These are phyloP conservation scores for Cicer chorassanicum DNA, from an alignment of 306 rosid species.

Conservation along the genomic window DNA sequence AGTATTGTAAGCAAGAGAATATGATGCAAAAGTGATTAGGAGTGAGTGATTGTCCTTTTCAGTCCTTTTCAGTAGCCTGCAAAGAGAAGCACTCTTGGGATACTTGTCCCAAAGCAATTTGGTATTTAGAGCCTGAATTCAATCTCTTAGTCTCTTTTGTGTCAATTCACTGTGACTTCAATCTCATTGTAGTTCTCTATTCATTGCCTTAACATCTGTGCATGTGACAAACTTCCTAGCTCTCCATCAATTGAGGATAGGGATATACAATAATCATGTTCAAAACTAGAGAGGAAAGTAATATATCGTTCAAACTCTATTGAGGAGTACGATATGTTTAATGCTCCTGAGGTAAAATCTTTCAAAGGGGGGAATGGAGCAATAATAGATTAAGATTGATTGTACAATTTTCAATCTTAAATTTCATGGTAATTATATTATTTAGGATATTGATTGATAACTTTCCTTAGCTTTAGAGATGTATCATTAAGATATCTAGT, in stretches of 20 bases:
- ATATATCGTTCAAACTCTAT: neutral
- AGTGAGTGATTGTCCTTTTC: too few species aligned
- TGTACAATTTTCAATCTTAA: neutral
- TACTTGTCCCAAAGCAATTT: neutral
- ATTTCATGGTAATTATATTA: neutral
- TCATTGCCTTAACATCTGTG: neutral
- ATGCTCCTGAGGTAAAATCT: neutral
- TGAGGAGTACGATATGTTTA: neutral
- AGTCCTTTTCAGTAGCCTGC: neutral
- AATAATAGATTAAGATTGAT: neutral
- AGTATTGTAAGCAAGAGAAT: too few species aligned
- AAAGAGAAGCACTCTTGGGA: neutral
- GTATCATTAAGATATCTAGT: neutral
- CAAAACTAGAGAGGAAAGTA: neutral
- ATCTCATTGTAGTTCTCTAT: neutral
- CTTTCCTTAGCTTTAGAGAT: neutral
- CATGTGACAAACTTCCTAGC: neutral
- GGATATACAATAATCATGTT: neutral
- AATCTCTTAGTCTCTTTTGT: neutral
- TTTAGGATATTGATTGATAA: neutral
- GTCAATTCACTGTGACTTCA: neutral
- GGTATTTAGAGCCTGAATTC: neutral
- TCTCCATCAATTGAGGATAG: neutral
- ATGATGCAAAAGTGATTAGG: too few species aligned
- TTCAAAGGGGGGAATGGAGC: neutral